phyloP scores from a whole-genome alignment of 768 basidiomycete species.

The Kwoniella newhampshirensis region DNA sequence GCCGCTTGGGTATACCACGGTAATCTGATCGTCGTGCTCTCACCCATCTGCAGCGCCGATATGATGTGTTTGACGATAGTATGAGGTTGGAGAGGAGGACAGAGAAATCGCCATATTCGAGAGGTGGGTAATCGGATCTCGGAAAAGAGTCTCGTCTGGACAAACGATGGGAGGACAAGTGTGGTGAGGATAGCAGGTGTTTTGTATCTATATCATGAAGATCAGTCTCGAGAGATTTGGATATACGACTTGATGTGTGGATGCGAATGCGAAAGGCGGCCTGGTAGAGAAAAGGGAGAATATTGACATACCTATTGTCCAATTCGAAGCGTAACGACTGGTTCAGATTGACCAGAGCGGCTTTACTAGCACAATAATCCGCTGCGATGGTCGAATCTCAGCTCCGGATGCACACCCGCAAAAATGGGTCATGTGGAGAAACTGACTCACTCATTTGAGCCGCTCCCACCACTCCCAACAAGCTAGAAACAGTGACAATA shows the following conservation, averaged over 20 bases:
- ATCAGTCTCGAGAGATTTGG: not conserved
- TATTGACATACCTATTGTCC: constrained; percentile 63
- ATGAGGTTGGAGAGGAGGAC: constrained; percentile 71
- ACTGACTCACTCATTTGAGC: constrained; percentile 73
- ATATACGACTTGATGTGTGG: not conserved
- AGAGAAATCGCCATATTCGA: constrained; percentile 67
- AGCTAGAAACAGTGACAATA: constrained; percentile 79
- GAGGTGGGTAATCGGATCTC: constrained; percentile 57
- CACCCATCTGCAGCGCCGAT: constrained; percentile 73
- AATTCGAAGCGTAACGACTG: constrained; percentile 86
- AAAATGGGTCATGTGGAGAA: not conserved
- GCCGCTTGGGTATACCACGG: constrained; percentile 56
- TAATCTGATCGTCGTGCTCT: constrained; percentile 67
- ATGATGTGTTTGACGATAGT: constrained; percentile 79
- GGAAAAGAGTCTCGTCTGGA: constrained; percentile 76
- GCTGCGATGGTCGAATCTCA: constrained; percentile 59
- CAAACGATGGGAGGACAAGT: constrained; percentile 75
- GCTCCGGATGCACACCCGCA: too few species aligned
- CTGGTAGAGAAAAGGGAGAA: constrained; percentile 8
- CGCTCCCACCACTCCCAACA: constrained; percentile 68
- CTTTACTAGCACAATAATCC: constrained; percentile 91
- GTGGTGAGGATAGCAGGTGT: constrained; percentile 81
- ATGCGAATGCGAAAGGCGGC: constrained; percentile 15
- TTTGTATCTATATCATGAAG: constrained; percentile 65
- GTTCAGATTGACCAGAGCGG: constrained; percentile 76